Base-by-base conservation (phyloP, 2,329 filamentous ascomycete species). In the Scortechinia acanthostroma region DNA sequence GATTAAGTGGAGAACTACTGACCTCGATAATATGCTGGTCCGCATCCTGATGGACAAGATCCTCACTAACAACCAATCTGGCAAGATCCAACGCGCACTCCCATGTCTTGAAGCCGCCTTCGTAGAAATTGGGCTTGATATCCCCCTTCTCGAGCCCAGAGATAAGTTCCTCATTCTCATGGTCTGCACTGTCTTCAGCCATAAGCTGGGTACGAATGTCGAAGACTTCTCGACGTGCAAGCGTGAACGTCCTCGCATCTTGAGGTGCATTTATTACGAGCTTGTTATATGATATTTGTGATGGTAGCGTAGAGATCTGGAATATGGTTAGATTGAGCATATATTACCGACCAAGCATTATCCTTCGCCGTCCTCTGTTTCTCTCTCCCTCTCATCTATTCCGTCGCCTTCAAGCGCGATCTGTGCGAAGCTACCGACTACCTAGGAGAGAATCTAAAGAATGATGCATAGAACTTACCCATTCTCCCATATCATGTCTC, bases 81-180 rank as follows among this genome's bases (percentile, higher is more conserved):
- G 74, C 77, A 13, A 84, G 66, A 52, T 83, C 78, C 35, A 80
- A 51, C 10, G 76, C 73, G 58, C 79, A 83, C 60, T 84, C 80
- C 80, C 80, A 84, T 16, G 78, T 83, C 55, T 84, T 84, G 63
- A 83, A 82, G 3, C 80, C 80, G 49, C 80, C 80, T 62, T 84
- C 80, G 56, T 84, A 84, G 53, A 83, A 64, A 48, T 76, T 74
- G 21, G 75, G 72, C 40, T 70, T 70, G 45, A 83, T 68, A 53
- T 83, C 78, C 2, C 74, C 72, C 45, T 73, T 64, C 44, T 72
- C 68, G 3, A 80, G 64, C 5, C 72, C 70, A 1, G 65, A 56
- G 30, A 70, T 61, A 19, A 73, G 57, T 25, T 60, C 56, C 28
- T 70, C 65, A 45, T 68, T 69, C 19, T 61, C 57, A 19, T 66